Base-by-base conservation (phyloP, 495 filamentous ascomycete genomes). In the Daldinia vernicosa region DNA sequence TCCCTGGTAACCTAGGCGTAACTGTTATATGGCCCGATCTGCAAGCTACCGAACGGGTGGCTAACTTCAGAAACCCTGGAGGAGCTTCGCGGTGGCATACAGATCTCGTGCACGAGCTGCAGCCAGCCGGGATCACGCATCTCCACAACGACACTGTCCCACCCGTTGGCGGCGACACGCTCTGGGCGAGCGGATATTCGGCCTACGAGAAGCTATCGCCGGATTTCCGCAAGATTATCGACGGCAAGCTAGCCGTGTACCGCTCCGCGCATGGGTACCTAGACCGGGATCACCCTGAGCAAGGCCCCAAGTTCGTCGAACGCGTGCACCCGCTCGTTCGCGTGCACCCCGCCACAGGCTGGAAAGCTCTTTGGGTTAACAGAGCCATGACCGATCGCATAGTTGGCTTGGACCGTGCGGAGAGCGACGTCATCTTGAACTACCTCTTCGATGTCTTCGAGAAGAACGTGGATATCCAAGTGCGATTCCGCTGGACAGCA, bases 151-250 rank as follows among this genome's bases (percentile, higher is more conserved):
- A 88, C 74, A 90, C 89, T 0, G 80, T 93, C 5, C 90, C 90
- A 0, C 83, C 82, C 0, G 68, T 88, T 1, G 90, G 90, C 4
- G 90, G 90, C 7, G 90, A 93, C 71, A 92, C 90, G 3, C 84
- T 93, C 3, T 93, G 90, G 89, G 87, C 90, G 0, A 88, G 84
- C 66, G 90, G 89, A 2, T 92, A 92, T 68, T 78, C 84, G 11
- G 89, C 89, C 4, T 93, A 93, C 75, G 88, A 90, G 78, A 91
- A 91, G 76, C 83, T 92, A 2, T 90, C 88, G 6, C 90, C 89
- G 0, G 82, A 80, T 5, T 91, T 91, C 81, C 89, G 89, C 59
- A 87, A 88, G 69, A 84, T 93, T 52, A 89, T 93, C 64, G 89
- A 93, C 75, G 90, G 90, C 12, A 86, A 83, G 69, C 81, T 86